Percentiles rank a stretch among this genome's conserved stretches.
Evolutionary conservation across 305 asterid genomes (phyloP).

Genomic region (Fraxinus angustifolia): DNA sequence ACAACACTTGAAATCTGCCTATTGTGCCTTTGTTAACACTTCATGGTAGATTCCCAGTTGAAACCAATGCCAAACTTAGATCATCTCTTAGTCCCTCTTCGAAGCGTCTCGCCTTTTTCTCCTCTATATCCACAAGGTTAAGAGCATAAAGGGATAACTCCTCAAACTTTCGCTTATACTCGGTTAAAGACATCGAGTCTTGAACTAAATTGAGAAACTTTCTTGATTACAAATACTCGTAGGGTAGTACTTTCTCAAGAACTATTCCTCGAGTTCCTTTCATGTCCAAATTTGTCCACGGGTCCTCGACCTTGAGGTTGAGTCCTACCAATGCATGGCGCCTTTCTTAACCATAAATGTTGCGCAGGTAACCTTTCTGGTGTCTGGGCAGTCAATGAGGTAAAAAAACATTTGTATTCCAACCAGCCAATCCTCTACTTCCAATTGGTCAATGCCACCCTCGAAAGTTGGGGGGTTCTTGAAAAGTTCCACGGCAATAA

Average conservation of each 20-base stretch:
- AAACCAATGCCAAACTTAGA: background rate
- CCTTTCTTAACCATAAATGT: no score
- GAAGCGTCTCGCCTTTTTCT: no score
- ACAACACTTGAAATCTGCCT: background rate
- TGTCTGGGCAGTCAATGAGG: no score
- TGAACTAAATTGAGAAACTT: background rate
- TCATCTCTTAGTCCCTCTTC: background rate
- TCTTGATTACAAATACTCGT: background rate
- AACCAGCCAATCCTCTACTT: background rate
- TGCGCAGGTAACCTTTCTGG: background rate
- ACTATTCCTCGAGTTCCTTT: no score
- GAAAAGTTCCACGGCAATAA: background rate
- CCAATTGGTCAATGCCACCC: background rate
- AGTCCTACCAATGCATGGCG: background rate
- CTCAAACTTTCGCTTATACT: background rate
- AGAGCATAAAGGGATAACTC: background rate
- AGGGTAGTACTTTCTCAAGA: background rate
- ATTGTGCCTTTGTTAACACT: background rate
- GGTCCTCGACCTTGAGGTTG: background rate
- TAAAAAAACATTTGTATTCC: background rate
- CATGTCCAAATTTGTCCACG: no score
- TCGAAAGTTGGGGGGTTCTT: background rate
- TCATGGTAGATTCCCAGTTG: background rate
- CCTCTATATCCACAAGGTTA: no score
- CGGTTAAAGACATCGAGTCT: background rate